phyloP scores from a whole-genome alignment of 2,329 filamentous ascomycete genomes.

The Nemania abortiva region DNA sequence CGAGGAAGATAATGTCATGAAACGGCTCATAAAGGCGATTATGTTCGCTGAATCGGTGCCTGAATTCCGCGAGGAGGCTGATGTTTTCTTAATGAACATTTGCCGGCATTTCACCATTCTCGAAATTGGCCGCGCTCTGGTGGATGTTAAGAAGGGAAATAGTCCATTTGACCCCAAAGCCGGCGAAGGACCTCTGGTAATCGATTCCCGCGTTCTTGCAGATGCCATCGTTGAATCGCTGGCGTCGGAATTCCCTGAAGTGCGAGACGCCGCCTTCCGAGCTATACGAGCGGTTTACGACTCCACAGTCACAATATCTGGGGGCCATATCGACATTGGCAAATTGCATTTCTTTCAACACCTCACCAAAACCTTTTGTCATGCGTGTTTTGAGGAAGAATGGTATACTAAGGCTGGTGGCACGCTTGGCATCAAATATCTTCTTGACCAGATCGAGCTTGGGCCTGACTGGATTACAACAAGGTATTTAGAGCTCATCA shows the following conservation, averaged over 20 bases:
- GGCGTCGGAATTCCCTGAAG: slow-evolving; percentile 82
- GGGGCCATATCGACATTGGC: slow-evolving; percentile 76
- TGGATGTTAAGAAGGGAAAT: slow-evolving; percentile 79
- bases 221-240: slow-evolving; percentile 92
- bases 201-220: slow-evolving; percentile 88
- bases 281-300: slow-evolving; percentile 84
- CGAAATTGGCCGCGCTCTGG: slow-evolving; percentile 87
- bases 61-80: slow-evolving; percentile 81
- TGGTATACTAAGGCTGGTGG: slow-evolving; percentile 99
- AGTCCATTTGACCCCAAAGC: slow-evolving; percentile 86
- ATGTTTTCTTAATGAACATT: slow-evolving; percentile 80
- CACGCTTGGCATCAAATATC: slow-evolving; percentile 86
- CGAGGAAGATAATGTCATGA: slow-evolving; percentile 83
- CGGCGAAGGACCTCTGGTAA: slow-evolving; percentile 86
- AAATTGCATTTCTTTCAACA: slow-evolving; percentile 87
- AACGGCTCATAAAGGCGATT: slow-evolving; percentile 88
- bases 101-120: slow-evolving; percentile 92
- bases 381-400: slow-evolving; percentile 96
- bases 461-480: slow-evolving; percentile 85
- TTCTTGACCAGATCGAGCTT: slow-evolving; percentile 86
- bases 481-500: slow-evolving; percentile 87
- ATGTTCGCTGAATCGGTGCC: slow-evolving; percentile 87
- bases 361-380: slow-evolving; percentile 85
- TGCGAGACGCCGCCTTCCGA: slow-evolving; percentile 84
- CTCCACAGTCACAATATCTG: slow-evolving; percentile 82